Conservation (phyloP, 2,329 filamentous ascomycete genomes). For the Pseudocercospora pini-densiflorae region DNA sequence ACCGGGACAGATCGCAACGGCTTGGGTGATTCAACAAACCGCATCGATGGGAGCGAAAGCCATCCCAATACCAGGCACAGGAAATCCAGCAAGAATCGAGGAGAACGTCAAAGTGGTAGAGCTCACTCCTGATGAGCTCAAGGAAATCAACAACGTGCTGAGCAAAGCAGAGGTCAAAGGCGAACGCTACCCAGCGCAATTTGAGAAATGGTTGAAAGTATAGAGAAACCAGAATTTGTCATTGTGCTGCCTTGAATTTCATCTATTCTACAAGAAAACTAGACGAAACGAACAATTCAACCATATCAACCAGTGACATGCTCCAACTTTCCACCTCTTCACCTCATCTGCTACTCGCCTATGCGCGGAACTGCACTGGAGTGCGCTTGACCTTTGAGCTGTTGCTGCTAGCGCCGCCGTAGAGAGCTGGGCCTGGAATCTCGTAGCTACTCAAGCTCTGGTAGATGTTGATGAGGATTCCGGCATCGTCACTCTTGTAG, state of each 20-base stretch:
- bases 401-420: constrained; percentile 7
- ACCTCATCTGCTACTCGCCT: not conserved
- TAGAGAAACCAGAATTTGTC: not conserved
- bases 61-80: constrained; percentile 49
- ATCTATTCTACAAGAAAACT: constrained; percentile 3
- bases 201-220: constrained; percentile 15
- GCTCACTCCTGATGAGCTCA: constrained; percentile 51
- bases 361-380: constrained; percentile 11
- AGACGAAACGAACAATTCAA: constrained; percentile 1
- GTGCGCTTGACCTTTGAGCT: constrained; percentile 10
- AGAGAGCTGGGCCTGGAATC: constrained; percentile 55
- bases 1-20: constrained; percentile 49
- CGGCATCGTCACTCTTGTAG: constrained; percentile 62
- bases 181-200: constrained; percentile 2
- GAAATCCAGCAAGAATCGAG: constrained; percentile 41
- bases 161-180: constrained; percentile 50
- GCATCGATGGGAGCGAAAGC: constrained; percentile 47
- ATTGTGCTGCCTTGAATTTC: constrained; percentile 4
- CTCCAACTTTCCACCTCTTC: not conserved
- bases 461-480: constrained; percentile 66
- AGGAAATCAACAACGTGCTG: constrained; percentile 56
- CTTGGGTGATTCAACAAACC: constrained; percentile 51
- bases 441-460: constrained; percentile 49
- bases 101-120: constrained; percentile 47
- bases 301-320: constrained; percentile 11